Conservation (phyloP, 108 stramenopile species). For the Thalassiosira profunda region DNA sequence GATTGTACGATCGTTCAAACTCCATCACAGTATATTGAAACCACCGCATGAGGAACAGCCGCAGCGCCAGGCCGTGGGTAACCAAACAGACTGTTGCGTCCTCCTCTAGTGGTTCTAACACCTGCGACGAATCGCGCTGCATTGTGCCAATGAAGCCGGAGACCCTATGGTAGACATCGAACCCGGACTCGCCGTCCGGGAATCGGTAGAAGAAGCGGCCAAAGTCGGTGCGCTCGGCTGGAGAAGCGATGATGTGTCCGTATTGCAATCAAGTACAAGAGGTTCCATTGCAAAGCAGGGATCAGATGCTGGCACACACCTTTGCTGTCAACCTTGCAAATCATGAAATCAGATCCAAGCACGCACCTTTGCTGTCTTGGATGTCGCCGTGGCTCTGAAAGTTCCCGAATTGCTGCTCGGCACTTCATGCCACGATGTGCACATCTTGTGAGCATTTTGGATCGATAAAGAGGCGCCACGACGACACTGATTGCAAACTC, state of each 20-base stretch:
- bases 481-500: neutral
- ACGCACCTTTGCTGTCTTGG: constrained; percentile 57
- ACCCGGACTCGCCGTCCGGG: constrained; percentile 60
- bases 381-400: constrained; percentile 72
- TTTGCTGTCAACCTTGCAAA: no score
- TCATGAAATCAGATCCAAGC: no score
- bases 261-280: no score
- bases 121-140: constrained; percentile 56
- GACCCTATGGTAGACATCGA: constrained; percentile 69
- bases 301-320: no score
- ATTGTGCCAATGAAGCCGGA: constrained; percentile 77
- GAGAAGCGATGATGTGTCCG: no score
- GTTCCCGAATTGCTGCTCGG: constrained; percentile 90
- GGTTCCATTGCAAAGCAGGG: no score
- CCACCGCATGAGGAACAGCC: constrained; percentile 86
- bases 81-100: constrained; percentile 80
- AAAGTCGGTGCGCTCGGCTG: constrained; percentile 48
- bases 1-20: constrained; percentile 86
- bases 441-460: no score
- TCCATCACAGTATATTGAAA: constrained; percentile 89
- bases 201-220: constrained; percentile 75
- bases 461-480: neutral
- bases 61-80: constrained; percentile 86
- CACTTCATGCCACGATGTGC: no score
- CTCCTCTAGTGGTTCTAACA: constrained; percentile 22